Evolutionary conservation across 441 rosid genomes (phyloP).

Genomic region (Viola pubescens): DNA sequence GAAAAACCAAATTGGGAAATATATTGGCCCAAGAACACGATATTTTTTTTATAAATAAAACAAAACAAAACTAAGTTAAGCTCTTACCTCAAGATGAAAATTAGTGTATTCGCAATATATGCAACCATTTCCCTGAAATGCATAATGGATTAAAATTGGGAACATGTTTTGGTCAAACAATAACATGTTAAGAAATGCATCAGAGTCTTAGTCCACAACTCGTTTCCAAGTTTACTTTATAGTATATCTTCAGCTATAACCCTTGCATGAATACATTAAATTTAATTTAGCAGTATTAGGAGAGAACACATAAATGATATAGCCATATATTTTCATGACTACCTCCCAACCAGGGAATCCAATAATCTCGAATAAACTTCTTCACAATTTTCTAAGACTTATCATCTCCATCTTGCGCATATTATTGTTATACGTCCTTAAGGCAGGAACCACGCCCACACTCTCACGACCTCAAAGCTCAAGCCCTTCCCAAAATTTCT

Average conservation of each 20-base stretch:
- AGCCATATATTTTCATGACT: no score
- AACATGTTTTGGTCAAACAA: background rate
- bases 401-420: no score
- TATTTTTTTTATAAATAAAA: background rate
- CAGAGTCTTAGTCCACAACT: background rate
- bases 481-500: no score
- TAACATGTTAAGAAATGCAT: background rate
- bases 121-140: slow-evolving; percentile 88
- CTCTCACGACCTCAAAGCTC: no score
- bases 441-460: no score
- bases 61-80: background rate
- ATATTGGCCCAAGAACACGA: no score
- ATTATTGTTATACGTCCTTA: no score
- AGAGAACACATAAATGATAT: no score
- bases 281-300: background rate
- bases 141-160: slow-evolving; percentile 8
- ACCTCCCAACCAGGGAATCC: no score
- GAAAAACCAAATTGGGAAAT: no score
- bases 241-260: background rate
- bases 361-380: no score
- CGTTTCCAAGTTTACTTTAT: background rate
- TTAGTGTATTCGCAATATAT: slow-evolving; percentile 84
- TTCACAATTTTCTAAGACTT: no score
- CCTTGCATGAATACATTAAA: background rate
- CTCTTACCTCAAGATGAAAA: slow-evolving; percentile 81